Base-by-base conservation (phyloP, 345 rosid species). In the Dipteronia dyeriana region DNA sequence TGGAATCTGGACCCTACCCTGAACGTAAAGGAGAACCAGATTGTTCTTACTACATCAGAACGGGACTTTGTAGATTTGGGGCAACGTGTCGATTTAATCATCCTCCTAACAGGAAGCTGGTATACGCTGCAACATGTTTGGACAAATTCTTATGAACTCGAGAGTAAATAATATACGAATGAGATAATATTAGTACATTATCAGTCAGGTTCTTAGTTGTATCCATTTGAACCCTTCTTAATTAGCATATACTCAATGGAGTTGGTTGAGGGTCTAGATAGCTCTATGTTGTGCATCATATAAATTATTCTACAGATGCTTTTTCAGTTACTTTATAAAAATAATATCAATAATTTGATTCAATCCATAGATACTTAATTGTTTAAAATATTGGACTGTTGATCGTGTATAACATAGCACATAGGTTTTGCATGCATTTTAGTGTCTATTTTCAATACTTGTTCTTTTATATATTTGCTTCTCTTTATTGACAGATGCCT, bases 11-110 rank as follows among this genome's bases (percentile, higher is more conserved):
- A 74, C 76, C 88, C 13, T 92, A 91, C 75, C 98, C 99, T 20
- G 94, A 92, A 81, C 91, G 95, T 54, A 91, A 92, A 41, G 99
- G 99, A 70, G 98, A 94, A 84, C 97, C 90, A 4, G 95, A 94
- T 85, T 97, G 99, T 84, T 90, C 98, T 79, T 94, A 91, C 87
- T 97, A 97, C 80, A 92, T 97, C 72, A 85, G 98, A 85, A 97
- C 99, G 61, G 99, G 99, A 49, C 96, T 97, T 70, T 97, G 99
- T 83, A 89, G 98, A 86, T 97, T 92, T 86, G 91, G 92, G 39
- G 81, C 90, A 65, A 89, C 87, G 20, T 89, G 92, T 73, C 88
- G 92, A 67, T 89, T 83, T 81, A 87, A 89, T 79, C 92, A 89
- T 74, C 92, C 99, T 81, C 92, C 90, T 84, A 94, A 94, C 82